These are phyloP conservation scores for Leucocoprinus leucothites DNA, from an alignment of 768 basidiomycete species.

Conservation along the genomic window DNA sequence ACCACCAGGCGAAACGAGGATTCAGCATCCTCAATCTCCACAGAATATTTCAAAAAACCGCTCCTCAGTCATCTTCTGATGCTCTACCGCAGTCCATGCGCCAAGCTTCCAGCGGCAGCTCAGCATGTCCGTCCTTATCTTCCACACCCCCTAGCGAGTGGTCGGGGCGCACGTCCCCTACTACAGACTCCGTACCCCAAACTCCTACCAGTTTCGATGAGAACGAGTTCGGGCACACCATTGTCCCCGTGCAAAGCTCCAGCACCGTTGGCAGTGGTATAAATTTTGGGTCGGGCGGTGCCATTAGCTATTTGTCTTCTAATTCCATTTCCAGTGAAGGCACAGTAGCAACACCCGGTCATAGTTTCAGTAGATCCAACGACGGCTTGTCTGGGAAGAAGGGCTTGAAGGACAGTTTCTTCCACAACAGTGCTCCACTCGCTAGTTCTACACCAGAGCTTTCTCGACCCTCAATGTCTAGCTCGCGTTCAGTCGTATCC, in stretches of 20 bases:
- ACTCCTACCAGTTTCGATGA: constrained; percentile 32
- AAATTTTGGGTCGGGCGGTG: constrained; percentile 1
- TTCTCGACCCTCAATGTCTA: background rate
- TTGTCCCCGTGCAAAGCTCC: constrained; percentile 13
- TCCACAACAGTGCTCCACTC: background rate
- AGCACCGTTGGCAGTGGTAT: constrained; percentile 11
- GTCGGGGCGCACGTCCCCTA: constrained; percentile 20
- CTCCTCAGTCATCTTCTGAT: constrained; percentile 2
- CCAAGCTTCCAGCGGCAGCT: constrained; percentile 10
- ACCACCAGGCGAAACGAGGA: constrained; percentile 24
- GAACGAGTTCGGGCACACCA: background rate
- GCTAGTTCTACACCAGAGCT: background rate
- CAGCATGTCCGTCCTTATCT: constrained; percentile 17
- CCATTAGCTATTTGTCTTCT: background rate
- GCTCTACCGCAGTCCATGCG: constrained; percentile 3
- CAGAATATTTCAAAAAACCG: constrained; percentile 28
- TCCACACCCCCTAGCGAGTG: constrained; percentile 20
- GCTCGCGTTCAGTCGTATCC: background rate
- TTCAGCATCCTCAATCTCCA: constrained; percentile 38
- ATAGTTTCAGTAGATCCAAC: background rate
- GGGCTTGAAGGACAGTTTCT: background rate
- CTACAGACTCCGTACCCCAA: constrained; percentile 22
- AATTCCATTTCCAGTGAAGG: background rate
- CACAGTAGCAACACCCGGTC: constrained; percentile 1
- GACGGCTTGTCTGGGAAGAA: background rate